Conservation (phyloP, 73 alveolate genomes). For the Paramecium sexaurelia region DNA sequence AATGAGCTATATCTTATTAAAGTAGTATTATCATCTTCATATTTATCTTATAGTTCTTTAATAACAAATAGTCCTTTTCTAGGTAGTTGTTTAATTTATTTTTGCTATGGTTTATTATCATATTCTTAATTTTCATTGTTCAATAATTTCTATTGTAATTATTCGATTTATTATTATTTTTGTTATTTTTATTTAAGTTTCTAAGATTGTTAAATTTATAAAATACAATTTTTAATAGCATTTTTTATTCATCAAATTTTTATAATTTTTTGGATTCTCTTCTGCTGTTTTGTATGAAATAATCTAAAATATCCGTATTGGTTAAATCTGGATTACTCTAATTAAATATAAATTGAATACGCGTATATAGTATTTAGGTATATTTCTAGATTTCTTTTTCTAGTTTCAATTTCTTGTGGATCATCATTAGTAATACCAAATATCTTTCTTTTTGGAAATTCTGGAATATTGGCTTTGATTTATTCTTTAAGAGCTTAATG, state of each 20-base stretch:
- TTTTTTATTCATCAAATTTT: constrained; percentile 44
- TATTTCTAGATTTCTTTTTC: constrained; percentile 7
- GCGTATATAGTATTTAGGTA: not conserved
- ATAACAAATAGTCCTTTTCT: constrained; percentile 9
- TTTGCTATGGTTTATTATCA: not conserved
- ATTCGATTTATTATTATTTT: not conserved
- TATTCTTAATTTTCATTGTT: not conserved
- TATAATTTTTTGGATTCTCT: constrained; percentile 44
- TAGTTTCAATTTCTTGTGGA: not conserved
- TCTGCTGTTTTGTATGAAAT: constrained; percentile 26
- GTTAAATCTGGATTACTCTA: constrained; percentile 28
- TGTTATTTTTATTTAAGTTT: not conserved
- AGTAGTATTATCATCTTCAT: constrained; percentile 46
- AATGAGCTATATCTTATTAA: not conserved
- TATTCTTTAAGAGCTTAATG: constrained; percentile 26
- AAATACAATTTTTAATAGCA: constrained; percentile 35
- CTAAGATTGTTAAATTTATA: not conserved
- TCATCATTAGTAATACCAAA: constrained; percentile 50
- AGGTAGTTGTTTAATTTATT: not conserved
- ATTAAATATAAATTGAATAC: not conserved
- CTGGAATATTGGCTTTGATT: not conserved
- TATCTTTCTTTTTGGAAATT: constrained; percentile 43
- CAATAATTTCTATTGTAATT: not conserved
- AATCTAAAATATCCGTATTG: constrained; percentile 3
- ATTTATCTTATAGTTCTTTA: not conserved